Percentiles rank a stretch among this genome's conserved stretches.
These are phyloP conservation scores for Penicillium herquei DNA, from an alignment of 495 filamentous ascomycete species.

Conservation along the genomic window DNA sequence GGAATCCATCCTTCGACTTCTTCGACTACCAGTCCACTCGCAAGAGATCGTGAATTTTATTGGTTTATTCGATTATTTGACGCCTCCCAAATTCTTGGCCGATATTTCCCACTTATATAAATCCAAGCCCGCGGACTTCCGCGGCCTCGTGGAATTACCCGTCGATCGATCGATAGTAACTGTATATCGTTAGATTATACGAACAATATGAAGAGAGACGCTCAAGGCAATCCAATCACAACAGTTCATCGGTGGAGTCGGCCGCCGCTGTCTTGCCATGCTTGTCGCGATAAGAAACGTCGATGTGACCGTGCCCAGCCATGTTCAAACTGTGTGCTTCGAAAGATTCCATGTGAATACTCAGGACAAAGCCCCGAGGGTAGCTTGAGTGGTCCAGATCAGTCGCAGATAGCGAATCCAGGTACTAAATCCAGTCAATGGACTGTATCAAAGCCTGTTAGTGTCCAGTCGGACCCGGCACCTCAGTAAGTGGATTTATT, in stretches of 20 bases:
- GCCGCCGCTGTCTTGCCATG: conserved; percentile 20
- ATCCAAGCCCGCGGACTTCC: conserved; percentile 7
- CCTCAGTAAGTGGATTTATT: conserved; percentile 1
- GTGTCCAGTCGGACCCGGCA: not conserved
- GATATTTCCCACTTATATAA: not conserved
- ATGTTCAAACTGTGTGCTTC: conserved; percentile 27
- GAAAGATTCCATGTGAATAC: conserved; percentile 22
- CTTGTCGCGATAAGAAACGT: conserved; percentile 27
- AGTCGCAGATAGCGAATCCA: not conserved
- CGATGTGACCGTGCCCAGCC: conserved; percentile 30
- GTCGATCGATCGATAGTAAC: too few species aligned
- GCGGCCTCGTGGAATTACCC: conserved; percentile 3
- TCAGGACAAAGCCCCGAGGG: conserved; percentile 4
- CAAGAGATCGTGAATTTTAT: not conserved
- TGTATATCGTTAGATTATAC: not conserved
- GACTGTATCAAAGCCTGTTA: not conserved
- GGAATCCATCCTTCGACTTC: not conserved
- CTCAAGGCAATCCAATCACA: conserved; percentile 7
- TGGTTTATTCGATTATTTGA: not conserved
- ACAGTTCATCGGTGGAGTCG: conserved; percentile 18
- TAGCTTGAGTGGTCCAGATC: not conserved
- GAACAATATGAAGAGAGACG: conserved; percentile 23
- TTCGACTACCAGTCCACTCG: too few species aligned
- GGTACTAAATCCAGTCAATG: not conserved
- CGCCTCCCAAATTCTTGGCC: not conserved